Evolutionary conservation across 176 grass and related monocot genomes (phyloP), one percentile per base, ranked within the genome.

Genomic region (Carex scoparia): DNA sequence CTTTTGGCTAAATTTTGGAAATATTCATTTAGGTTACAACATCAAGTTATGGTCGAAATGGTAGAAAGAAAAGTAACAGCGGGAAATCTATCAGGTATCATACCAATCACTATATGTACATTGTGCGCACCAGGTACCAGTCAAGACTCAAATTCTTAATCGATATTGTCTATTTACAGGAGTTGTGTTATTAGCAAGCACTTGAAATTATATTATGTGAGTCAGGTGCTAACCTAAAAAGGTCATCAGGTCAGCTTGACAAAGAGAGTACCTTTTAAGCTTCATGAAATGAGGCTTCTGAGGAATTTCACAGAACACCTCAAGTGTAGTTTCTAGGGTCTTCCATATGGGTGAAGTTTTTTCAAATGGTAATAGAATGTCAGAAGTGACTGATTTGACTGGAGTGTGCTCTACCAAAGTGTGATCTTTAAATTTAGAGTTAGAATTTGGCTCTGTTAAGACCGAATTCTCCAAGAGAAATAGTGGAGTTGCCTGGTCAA

Each of bases 341-440:
- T 80, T 80, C 76, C 76, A 80, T 6, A 80, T 0, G 12, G 54
- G 76, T 33, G 76, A 80, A 16, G 28, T 60, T 27, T 31, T 33
- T 59, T 61, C 76, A 35, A 80, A 80, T 3, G 76, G 76, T 16
- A 80, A 57, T 32, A 80, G 19, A 27, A 77, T 33, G 76, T 61
- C 56, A 80, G 48, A 27, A 33, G 51, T 37, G 10, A 80, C 76
- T 33, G 76, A 11, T 15, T 37, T 68, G 48, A 61, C 53, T 35
- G 28, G 76, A 80, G 18, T 30, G 30, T 80, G 19, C 76, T 66
- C 80, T 65, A 6, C 31, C 32, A 33, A 61, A 27, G 53, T 68
- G 61, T 65, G 60, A 42, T 64, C 6, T 6, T 46, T 63, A 28
- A 31, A 64, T 53, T 42, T 37, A 63, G 57, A 15, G 27, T 40